Base-by-base conservation (phyloP, 768 basidiomycete genomes). In the Leucosporidium creatinivorum region DNA sequence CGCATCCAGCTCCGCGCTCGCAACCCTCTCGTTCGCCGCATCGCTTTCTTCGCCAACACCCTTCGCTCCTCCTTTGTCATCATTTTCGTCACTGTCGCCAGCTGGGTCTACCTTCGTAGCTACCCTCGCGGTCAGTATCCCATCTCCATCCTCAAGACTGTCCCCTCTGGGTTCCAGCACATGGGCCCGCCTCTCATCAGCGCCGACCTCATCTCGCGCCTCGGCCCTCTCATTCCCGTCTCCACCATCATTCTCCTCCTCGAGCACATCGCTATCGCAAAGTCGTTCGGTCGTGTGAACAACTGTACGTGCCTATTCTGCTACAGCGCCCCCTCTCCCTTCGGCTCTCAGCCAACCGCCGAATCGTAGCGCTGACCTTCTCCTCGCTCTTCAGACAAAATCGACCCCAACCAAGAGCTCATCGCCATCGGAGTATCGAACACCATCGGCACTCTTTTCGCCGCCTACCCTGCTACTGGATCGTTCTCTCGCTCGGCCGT, bases 401-500 rank as follows among this genome's bases (percentile, higher is more conserved):
- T 83, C 75, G 77, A 81, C 72, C 90, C 93, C 2, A 91, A 91
- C 79, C 93, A 96, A 78, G 93, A 96, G 77, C 83, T 97, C 58
- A 89, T 97, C 73, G 93, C 94, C 51, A 97, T 99, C 73, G 67
- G 65, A 13, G 52, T 61, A 0, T 3, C 61, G 12, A 68, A 64
- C 61, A 39, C 36, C 19, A 58, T 69, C 69, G 94, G 94, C 4
- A 88, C 90, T 19, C 81, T 89, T 72, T 97, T 99, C 78, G 84
- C 79, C 61, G 94, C 93, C 0, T 98, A 96, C 78, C 93, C 96
- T 13, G 91, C 94, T 0, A 99, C 96, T 21, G 96, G 96, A 3
- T 97, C 93, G 1, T 99, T 99, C 84, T 96, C 93, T 50, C 89
- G 96, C 23, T 89, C 93, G 4, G 96, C 96, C 3, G 81, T 99